A percentile compares a stretch with the other conserved stretches of the same genome.
Evolutionary conservation across 2,329 filamentous ascomycete species (phyloP).

Genomic region (Cladosporium cucumerinum): DNA sequence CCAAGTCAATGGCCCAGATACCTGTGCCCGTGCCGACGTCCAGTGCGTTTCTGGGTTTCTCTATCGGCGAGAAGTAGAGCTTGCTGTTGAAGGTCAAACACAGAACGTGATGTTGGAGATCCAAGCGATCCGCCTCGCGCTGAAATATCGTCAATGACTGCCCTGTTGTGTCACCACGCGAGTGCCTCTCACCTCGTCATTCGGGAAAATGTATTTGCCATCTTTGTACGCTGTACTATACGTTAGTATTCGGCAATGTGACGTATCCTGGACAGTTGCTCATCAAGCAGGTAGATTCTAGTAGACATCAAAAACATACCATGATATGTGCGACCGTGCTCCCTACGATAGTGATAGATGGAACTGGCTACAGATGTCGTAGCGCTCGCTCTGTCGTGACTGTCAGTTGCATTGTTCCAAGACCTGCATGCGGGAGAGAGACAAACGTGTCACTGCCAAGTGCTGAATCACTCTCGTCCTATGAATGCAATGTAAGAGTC

Average conservation of each 20-base stretch:
- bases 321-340: constrained; percentile 39
- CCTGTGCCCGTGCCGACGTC: constrained; percentile 54
- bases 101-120: constrained; percentile 45
- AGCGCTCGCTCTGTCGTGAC: constrained; percentile 29
- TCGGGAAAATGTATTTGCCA: constrained; percentile 42
- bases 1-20: constrained; percentile 57
- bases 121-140: constrained; percentile 37
- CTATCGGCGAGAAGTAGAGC: constrained; percentile 46
- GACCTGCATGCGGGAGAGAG: background rate
- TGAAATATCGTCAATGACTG: constrained; percentile 18
- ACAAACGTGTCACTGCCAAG: constrained; percentile 36
- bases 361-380: constrained; percentile 37
- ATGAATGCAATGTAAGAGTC: constrained; percentile 5
- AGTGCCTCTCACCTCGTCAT: constrained; percentile 34
- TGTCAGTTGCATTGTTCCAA: constrained; percentile 13
- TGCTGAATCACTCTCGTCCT: constrained; percentile 36
- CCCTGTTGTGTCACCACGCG: background rate
- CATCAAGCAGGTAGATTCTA: background rate
- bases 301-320: constrained; percentile 22
- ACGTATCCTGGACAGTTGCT: background rate
- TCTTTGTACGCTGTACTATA: constrained; percentile 35
- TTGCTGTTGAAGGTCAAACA: constrained; percentile 47
- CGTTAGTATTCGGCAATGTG: background rate
- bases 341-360: constrained; percentile 37
- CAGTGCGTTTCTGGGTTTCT: constrained; percentile 42